These are phyloP conservation scores for Penstemon eatonii DNA, from an alignment of 257 asterid genomes.

Conservation along the genomic window DNA sequence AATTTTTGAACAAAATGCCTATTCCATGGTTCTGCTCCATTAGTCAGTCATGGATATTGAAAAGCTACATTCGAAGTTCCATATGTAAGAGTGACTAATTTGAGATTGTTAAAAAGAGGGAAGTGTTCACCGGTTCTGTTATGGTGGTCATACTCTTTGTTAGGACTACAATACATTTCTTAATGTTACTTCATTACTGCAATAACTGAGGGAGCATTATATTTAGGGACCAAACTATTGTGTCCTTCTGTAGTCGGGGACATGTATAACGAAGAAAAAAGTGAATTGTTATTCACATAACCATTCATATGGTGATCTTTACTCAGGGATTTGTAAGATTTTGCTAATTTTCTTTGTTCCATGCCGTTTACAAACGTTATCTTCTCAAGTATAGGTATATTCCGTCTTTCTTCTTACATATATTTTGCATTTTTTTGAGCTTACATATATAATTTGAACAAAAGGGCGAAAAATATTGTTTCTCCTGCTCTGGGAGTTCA, in stretches of 20 bases:
- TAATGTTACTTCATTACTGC: not conserved
- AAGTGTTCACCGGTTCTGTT: no score
- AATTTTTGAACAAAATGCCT: not conserved
- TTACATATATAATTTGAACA: not conserved
- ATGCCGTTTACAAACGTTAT: slow-evolving; percentile 1
- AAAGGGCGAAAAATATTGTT: not conserved
- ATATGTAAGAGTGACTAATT: no score
- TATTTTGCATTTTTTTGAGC: not conserved
- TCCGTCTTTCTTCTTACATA: not conserved
- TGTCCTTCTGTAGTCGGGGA: not conserved
- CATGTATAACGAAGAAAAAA: not conserved
- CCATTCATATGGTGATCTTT: slow-evolving; percentile 16
- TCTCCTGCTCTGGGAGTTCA: slow-evolving; percentile 3
- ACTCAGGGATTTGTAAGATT: not conserved
- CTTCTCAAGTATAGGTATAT: not conserved
- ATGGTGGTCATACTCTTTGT: no score
- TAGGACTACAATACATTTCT: not conserved
- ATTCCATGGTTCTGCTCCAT: not conserved
- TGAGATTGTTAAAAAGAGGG: no score
- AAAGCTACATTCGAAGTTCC: no score
- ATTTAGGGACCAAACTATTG: not conserved
- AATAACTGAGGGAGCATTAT: not conserved
- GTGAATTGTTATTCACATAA: no score
- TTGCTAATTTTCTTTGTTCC: slow-evolving; percentile 1
- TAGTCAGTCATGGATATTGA: not conserved